phyloP scores from a whole-genome alignment of 129 eudicot species.

The Calendula officinalis region DNA sequence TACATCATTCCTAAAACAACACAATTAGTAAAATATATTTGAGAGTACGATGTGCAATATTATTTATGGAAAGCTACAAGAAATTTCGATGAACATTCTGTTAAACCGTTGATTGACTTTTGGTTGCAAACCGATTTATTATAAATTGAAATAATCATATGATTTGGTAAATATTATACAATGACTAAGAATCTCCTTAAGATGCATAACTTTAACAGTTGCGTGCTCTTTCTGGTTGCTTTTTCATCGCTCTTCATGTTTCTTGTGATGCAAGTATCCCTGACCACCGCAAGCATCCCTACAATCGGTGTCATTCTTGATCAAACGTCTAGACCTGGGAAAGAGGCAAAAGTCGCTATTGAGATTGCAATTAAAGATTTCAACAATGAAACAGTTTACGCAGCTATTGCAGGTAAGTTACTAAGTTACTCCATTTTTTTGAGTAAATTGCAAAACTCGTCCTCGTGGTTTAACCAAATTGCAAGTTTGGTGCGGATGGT shows the following conservation, averaged over 20 bases:
- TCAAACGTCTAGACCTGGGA: constrained; percentile 38
- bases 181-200: neutral
- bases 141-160: constrained; percentile 1
- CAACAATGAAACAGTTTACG: constrained; percentile 14
- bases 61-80: constrained; percentile 14
- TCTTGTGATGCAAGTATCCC: constrained; percentile 25
- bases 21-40: no score
- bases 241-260: constrained; percentile 11
- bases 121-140: constrained; percentile 7
- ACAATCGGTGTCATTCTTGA: constrained; percentile 30
- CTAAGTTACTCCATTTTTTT: no score
- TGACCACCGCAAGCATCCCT: constrained; percentile 27
- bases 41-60: no score
- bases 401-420: constrained; percentile 45
- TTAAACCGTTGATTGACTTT: constrained; percentile 19
- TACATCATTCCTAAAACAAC: no score
- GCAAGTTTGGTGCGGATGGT: no score
- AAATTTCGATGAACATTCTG: constrained; percentile 7
- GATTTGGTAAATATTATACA: constrained; percentile 1
- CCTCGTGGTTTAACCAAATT: no score
- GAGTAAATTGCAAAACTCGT: no score
- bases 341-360: constrained; percentile 47
- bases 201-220: constrained; percentile 16
- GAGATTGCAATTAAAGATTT: constrained; percentile 47
- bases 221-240: constrained; percentile 8